Base-by-base conservation (phyloP, 140 eudicot species). In the Ambrosia hybrid region DNA sequence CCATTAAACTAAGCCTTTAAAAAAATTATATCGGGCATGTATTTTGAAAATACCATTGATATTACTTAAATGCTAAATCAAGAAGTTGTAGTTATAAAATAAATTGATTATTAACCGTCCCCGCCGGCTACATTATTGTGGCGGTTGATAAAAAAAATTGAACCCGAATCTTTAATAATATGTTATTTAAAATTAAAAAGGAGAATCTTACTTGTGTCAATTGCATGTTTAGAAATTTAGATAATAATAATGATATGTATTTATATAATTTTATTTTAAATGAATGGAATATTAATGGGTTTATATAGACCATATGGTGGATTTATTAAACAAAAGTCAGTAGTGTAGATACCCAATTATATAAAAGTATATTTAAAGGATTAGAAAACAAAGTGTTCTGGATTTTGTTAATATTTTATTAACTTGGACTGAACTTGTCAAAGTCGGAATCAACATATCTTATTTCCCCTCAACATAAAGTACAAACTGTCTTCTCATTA, bases 71-170 rank as follows among this genome's bases (percentile, higher is more conserved):
- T 59, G 53, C 36, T 43, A 53, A 56, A 66, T 56, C 3, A 10
- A 75, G 67, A 66, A 33, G 57, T 68, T 76, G 68, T 69, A 37
- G 61, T 68, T 68, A 37, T 6, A 43, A 51, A 57, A 70, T 16
- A 52, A 38, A 21, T 21, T 75, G 10, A 43, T 68, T 57, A 43
- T 68, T 57, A 43, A 76, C 16, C 37, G 65, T 21, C 67, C 57
- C 56, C 81, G 81, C 81, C 81, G 81, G 81, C 81, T 69, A 76
- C 63, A 76, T 76, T 76, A 76, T 76, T 76, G 81, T 76, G 81
- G 81, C 76, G 76, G 81, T 76, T 76, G 71, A 76, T 76, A 69
- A 76, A 76, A 76, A 71, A 69, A 76, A 69, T 69, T 69, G 17
- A 60, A 51, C 61, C 71, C 76, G 76, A 76, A 76, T 76, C 81